Percentiles rank a stretch among this genome's conserved stretches.
These are phyloP conservation scores for Podospora sp. DNA, from an alignment of 495 filamentous ascomycete genomes.

Conservation along the genomic window DNA sequence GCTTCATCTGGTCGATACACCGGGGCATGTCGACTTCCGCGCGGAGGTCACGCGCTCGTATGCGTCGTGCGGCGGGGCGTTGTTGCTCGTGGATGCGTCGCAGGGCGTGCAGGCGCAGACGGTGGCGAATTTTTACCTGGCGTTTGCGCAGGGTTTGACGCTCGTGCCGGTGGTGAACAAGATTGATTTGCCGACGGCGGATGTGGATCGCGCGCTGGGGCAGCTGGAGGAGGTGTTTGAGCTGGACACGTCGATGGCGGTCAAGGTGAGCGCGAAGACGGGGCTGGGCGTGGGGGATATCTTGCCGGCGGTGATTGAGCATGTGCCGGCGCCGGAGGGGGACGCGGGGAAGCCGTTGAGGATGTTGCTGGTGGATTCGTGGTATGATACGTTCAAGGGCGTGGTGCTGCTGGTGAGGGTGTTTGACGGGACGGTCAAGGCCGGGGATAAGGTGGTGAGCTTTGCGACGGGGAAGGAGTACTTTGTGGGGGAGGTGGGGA, in stretches of 20 bases:
- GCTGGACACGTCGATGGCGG: constrained; percentile 76
- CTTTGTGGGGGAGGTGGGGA: constrained; percentile 92
- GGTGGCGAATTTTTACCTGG: constrained; percentile 62
- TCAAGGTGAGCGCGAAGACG: constrained; percentile 91
- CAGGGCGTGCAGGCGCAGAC: constrained; percentile 94
- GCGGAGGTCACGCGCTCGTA: constrained; percentile 95
- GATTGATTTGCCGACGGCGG: constrained; percentile 86
- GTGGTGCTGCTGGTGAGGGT: constrained; percentile 90
- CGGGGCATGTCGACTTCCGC: constrained; percentile 96
- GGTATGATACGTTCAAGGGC: constrained; percentile 95
- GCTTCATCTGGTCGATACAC: constrained; percentile 93
- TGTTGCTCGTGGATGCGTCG: constrained; percentile 90
- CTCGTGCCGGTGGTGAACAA: constrained; percentile 96
- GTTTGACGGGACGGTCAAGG: constrained; percentile 82
- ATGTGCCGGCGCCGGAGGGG: constrained; percentile 80
- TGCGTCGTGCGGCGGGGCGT: constrained; percentile 89
- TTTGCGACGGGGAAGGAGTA: constrained; percentile 88
- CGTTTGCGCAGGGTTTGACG: constrained; percentile 22
- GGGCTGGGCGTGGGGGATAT: constrained; percentile 80
- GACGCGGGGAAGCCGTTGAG: constrained; percentile 69
- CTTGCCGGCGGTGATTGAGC: constrained; percentile 80
- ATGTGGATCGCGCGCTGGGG: constrained; percentile 78
- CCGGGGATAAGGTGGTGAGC: constrained; percentile 80
- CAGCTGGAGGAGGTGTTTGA: constrained; percentile 88
- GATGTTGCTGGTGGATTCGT: constrained; percentile 91